Conservation (phyloP, 805 yeast species). For the Candida glaebosa region DNA sequence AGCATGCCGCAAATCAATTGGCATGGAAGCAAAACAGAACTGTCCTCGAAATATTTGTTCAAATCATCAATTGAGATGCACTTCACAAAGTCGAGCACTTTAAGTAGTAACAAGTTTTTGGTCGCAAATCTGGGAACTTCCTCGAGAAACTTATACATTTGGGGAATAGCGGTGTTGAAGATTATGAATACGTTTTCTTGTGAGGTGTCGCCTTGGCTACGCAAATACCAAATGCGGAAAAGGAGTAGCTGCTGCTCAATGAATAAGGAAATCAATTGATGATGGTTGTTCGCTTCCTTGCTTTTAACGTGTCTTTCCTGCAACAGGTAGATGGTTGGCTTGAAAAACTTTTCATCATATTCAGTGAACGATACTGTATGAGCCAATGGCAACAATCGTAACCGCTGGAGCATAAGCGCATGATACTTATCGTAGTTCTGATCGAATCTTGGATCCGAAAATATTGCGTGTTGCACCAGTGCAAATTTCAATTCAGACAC, state of each 20-base stretch:
- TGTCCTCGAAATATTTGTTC: conserved; percentile 10
- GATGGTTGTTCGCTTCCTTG: neutral
- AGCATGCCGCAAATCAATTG: conserved; percentile 34
- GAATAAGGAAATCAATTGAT: conserved; percentile 2
- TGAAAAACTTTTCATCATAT: conserved; percentile 3
- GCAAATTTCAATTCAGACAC: neutral
- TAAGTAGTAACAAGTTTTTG: conserved; percentile 7
- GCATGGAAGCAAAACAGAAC: conserved; percentile 36
- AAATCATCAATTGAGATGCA: conserved; percentile 9
- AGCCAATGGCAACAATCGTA: neutral
- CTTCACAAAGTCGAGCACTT: conserved; percentile 11
- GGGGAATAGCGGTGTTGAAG: conserved; percentile 2
- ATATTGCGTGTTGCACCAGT: neutral
- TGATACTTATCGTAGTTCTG: conserved; percentile 1
- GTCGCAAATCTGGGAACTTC: conserved; percentile 4
- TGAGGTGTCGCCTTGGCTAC: neutral
- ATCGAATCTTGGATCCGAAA: neutral
- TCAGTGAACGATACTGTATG: neutral
- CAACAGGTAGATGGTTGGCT: conserved; percentile 1
- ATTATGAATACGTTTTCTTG: conserved; percentile 4
- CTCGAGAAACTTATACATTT: conserved; percentile 4
- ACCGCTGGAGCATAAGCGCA: neutral
- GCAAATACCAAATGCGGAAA: conserved; percentile 1
- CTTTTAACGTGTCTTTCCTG: neutral
- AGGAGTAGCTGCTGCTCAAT: neutral